Percentiles rank a stretch among this genome's conserved stretches.
phyloP scores from a whole-genome alignment of 108 stramenopile genomes.

The Fragilariopsis cylindrus region DNA sequence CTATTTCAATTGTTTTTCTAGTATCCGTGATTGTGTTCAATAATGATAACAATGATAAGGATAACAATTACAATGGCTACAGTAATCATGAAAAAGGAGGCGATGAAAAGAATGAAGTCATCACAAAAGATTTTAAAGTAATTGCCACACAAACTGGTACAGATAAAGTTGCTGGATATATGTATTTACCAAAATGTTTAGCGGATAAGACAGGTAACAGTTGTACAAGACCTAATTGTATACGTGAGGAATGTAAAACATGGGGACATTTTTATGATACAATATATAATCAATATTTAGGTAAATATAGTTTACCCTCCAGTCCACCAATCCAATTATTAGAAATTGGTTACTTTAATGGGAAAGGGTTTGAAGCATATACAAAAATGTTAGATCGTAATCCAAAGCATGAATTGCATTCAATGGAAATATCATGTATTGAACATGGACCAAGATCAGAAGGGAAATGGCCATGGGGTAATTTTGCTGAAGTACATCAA shows the following conservation, averaged over 20 bases:
- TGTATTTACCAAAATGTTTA: not conserved
- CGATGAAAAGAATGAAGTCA: no score
- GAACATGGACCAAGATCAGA: slow-evolving; percentile 44
- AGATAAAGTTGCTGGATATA: slow-evolving; percentile 1
- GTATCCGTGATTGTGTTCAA: no score
- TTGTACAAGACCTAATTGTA: not conserved
- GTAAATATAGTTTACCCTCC: slow-evolving; percentile 30
- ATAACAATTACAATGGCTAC: no score
- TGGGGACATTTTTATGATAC: slow-evolving; percentile 64
- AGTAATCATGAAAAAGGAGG: no score
- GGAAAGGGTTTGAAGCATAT: slow-evolving; percentile 31
- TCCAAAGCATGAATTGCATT: slow-evolving; percentile 44
- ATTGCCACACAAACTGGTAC: slow-evolving; percentile 3
- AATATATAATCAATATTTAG: slow-evolving; percentile 57
- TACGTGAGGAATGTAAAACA: slow-evolving; percentile 16
- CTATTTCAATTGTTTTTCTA: no score
- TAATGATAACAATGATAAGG: no score
- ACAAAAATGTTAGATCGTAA: slow-evolving; percentile 40
- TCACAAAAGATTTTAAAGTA: not conserved
- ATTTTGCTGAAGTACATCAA: slow-evolving; percentile 44
- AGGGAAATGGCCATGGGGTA: slow-evolving; percentile 69
- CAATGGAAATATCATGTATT: slow-evolving; percentile 56
- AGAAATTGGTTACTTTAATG: slow-evolving; percentile 63
- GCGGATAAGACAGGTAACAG: not conserved
- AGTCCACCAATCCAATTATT: slow-evolving; percentile 56